phyloP scores from a whole-genome alignment of 208 protist genomes.

The Crithidia brevicula region DNA sequence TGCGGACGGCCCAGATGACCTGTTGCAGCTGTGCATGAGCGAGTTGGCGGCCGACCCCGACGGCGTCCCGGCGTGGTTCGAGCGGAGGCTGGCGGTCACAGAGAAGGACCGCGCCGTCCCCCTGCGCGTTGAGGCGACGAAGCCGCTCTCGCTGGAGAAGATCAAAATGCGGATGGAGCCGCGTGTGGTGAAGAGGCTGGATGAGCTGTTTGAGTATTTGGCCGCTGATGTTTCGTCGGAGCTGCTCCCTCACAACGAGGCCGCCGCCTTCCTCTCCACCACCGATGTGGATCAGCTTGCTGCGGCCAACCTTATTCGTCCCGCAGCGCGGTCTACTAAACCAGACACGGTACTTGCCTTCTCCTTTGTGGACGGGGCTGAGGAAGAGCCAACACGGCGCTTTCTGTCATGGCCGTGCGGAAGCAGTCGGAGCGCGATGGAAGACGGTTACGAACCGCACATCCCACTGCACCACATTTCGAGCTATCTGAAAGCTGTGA shows the following conservation, averaged over 20 bases:
- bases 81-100: conserved; percentile 11
- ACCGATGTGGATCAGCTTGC: conserved; percentile 1
- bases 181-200: conserved; percentile 8
- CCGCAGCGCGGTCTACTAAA: not conserved
- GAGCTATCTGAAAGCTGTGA: conserved; percentile 18
- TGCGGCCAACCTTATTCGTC: conserved; percentile 10
- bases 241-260: conserved; percentile 14
- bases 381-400: not conserved
- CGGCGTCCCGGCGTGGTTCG: conserved; percentile 21
- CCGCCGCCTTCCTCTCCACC: conserved; percentile 6
- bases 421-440: conserved; percentile 17
- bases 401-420: conserved; percentile 27
- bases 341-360: conserved; percentile 25
- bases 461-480: conserved; percentile 23
- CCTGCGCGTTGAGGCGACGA: not conserved
- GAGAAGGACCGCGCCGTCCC: not conserved
- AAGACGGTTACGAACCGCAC: conserved; percentile 14
- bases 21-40: conserved; percentile 17
- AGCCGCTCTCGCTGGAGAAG: conserved; percentile 9
- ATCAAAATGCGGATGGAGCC: conserved; percentile 12
- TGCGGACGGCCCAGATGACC: conserved; percentile 4
- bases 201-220: conserved; percentile 14
- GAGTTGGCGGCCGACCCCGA: conserved; percentile 14
- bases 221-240: not conserved
- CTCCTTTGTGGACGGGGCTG: conserved; percentile 8